Evolutionary conservation across 1,284 basidiomycete genomes (phyloP).

Genomic region (Agaricales sp.): DNA sequence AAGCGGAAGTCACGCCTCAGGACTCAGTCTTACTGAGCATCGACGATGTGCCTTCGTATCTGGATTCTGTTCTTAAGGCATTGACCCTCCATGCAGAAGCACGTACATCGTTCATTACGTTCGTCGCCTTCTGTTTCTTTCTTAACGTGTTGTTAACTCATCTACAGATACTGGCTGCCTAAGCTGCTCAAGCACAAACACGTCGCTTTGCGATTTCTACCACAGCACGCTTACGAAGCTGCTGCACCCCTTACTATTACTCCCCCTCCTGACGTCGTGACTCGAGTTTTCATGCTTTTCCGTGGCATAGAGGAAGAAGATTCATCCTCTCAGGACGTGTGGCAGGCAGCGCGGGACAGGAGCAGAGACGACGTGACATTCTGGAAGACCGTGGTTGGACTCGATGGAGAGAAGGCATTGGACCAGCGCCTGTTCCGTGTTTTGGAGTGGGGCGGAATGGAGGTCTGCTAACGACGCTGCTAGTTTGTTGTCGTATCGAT

Average conservation of each 20-base stretch:
- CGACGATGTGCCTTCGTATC: conserved; percentile 20
- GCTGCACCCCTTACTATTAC: conserved; percentile 26
- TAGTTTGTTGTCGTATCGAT: too few relatives aligned
- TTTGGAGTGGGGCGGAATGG: conserved; percentile 30
- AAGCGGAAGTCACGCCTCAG: conserved; percentile 10
- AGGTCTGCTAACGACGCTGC: too few relatives aligned
- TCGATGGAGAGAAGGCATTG: conserved; percentile 11
- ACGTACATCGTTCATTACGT: conserved; percentile 32
- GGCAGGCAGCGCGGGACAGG: conserved; percentile 9
- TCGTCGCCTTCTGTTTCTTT: conserved; percentile 10
- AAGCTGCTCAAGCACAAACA: conserved; percentile 25
- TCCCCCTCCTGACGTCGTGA: conserved; percentile 30
- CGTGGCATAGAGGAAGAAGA: conserved; percentile 20
- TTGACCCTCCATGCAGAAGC: conserved; percentile 30
- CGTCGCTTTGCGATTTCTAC: conserved; percentile 34
- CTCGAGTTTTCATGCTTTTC: conserved; percentile 38
- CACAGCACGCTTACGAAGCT: conserved; percentile 27
- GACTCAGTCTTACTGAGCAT: conserved; percentile 21
- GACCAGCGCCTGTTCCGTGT: conserved; percentile 20
- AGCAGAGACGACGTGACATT: conserved; percentile 6
- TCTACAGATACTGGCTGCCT: conserved; percentile 31
- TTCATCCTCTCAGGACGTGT: conserved; percentile 14
- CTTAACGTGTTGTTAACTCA: conserved; percentile 2
- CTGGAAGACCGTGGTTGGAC: conserved; percentile 17
- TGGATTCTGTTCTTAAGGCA: conserved; percentile 21